Evolutionary conservation across 31 red algal species (phyloP).

Genomic region (Bonnemaisonia californica): DNA sequence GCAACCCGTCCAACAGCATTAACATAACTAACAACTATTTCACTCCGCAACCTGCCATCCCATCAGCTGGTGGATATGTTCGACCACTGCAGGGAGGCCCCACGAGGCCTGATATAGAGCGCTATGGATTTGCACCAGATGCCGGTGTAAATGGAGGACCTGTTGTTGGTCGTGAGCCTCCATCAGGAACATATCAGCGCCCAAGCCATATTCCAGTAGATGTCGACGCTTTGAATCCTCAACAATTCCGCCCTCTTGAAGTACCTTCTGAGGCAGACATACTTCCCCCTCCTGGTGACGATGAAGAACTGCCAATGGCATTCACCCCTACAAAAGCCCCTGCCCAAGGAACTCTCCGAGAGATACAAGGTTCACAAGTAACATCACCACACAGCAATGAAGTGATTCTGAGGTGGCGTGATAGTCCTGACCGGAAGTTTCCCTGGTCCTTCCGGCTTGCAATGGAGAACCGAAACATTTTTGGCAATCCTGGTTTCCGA

Average conservation of each 20-base stretch:
- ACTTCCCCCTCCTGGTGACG: constrained; percentile 4
- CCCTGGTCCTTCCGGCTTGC: constrained; percentile 65
- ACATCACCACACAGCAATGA: constrained; percentile 15
- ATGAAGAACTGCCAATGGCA: constrained; percentile 57
- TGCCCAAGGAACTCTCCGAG: constrained; percentile 39
- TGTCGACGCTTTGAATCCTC: constrained; percentile 23
- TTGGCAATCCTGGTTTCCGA: constrained; percentile 88
- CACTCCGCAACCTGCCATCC: constrained; percentile 22
- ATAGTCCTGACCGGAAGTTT: constrained; percentile 40
- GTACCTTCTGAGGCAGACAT: not conserved
- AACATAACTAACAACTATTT: constrained; percentile 75
- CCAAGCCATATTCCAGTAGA: constrained; percentile 23
- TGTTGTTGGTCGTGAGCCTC: not conserved
- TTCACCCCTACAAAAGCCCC: constrained; percentile 78
- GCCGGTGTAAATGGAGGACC: not conserved
- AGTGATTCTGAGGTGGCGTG: constrained; percentile 34
- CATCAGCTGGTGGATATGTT: not conserved
- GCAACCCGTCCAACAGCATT: constrained; percentile 23
- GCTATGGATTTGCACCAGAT: not conserved
- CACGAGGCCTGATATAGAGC: not conserved
- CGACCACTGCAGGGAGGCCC: not conserved
- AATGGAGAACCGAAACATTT: constrained; percentile 67
- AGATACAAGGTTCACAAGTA: constrained; percentile 60
- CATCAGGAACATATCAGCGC: not conserved
- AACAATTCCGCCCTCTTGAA: not conserved